Evolutionary conservation across 208 protist genomes (phyloP).

Genomic region (Acanthamoeba lenticulata): DNA sequence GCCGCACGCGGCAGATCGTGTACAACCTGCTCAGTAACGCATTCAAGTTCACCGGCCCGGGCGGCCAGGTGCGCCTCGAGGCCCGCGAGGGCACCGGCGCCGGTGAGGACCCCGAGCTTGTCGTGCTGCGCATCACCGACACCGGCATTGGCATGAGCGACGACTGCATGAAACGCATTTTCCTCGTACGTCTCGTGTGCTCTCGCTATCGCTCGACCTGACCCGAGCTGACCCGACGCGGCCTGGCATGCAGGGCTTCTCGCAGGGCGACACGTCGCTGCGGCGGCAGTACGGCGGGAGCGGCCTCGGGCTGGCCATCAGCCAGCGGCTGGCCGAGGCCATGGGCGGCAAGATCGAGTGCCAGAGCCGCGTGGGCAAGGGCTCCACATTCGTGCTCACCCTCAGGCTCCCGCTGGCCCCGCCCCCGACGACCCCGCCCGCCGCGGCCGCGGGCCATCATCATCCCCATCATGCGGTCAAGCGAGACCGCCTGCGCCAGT

Average conservation of each 20-base stretch:
- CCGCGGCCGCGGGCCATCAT: too few species aligned
- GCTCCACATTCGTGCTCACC: slow-evolving; percentile 52
- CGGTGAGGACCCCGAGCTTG: background rate
- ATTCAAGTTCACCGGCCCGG: slow-evolving; percentile 58
- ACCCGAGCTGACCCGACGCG: background rate
- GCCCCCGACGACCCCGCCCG: background rate
- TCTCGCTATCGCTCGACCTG: too few species aligned
- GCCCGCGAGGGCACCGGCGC: background rate
- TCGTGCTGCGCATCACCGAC: background rate
- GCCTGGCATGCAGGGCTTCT: slow-evolving; percentile 24
- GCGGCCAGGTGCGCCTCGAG: background rate
- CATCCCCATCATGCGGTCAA: too few species aligned
- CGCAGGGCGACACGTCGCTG: slow-evolving; percentile 47
- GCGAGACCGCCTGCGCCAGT: background rate
- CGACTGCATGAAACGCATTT: slow-evolving; percentile 63
- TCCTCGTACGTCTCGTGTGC: slow-evolving; percentile 16
- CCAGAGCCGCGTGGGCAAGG: background rate
- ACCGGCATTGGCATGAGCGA: slow-evolving; percentile 74
- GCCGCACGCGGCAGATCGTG: slow-evolving; percentile 28
- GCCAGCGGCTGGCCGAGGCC: slow-evolving; percentile 42
- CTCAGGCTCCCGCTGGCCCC: background rate
- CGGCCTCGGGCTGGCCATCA: slow-evolving; percentile 59
- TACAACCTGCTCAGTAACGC: slow-evolving; percentile 61
- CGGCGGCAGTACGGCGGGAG: slow-evolving; percentile 43
- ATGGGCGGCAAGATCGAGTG: slow-evolving; percentile 54